These are phyloP conservation scores for Bolboschoenoplectus hybrid DNA, from an alignment of 202 grass and related monocot genomes.

Conservation along the genomic window DNA sequence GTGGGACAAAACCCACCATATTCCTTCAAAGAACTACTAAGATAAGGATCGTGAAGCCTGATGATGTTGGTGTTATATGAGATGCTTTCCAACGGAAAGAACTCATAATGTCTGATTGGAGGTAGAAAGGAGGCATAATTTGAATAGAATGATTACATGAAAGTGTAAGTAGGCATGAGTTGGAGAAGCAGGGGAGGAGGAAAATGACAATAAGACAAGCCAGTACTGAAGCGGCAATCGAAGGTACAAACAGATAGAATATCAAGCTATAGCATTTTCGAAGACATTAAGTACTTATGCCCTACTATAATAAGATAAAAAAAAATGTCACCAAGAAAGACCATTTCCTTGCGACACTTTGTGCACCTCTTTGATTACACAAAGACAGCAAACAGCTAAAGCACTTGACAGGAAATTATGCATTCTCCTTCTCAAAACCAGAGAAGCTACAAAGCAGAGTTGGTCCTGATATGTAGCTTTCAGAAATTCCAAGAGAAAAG, in stretches of 20 bases:
- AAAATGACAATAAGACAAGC: background rate
- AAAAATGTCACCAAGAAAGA: too few species aligned
- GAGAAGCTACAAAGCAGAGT: too few species aligned
- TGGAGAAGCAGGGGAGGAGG: background rate
- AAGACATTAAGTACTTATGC: background rate
- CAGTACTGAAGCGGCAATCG: background rate
- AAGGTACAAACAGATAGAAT: background rate
- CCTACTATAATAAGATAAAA: background rate
- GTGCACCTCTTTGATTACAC: too few species aligned
- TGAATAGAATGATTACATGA: background rate
- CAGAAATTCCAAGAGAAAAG: too few species aligned
- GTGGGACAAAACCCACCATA: background rate
- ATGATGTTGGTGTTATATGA: background rate
- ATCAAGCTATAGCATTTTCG: background rate
- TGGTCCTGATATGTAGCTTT: too few species aligned
- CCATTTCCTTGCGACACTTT: too few species aligned
- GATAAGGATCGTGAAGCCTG: background rate
- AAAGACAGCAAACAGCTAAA: too few species aligned
- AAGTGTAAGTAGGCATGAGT: too few species aligned
- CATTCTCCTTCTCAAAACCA: too few species aligned
- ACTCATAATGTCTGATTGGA: background rate
- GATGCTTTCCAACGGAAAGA: background rate
- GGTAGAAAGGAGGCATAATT: slow-evolving; percentile 33
- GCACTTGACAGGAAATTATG: too few species aligned
- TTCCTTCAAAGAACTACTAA: background rate